These are phyloP conservation scores for Candida albicans DNA, from an alignment of 1,139 yeast species.

Conservation along the genomic window DNA sequence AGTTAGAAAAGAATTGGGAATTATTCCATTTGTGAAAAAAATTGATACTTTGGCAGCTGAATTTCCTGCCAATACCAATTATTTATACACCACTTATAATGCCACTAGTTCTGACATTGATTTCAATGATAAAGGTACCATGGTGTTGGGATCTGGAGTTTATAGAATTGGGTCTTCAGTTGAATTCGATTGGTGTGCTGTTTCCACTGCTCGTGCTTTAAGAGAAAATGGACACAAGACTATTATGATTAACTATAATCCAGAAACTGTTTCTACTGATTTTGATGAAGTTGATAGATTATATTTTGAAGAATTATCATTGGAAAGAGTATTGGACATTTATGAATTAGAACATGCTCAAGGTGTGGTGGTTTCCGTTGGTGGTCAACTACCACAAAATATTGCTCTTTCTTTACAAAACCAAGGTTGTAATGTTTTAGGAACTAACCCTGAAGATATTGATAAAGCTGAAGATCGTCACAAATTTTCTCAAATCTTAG, in stretches of 20 bases:
- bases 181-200: conserved; percentile 99
- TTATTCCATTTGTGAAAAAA: conserved; percentile 91
- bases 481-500: conserved; percentile 92
- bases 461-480: conserved; percentile 98
- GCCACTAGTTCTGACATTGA: conserved; percentile 83
- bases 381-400: conserved; percentile 97
- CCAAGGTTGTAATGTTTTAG: conserved; percentile 83
- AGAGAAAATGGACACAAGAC: conserved; percentile 87
- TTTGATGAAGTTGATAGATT: conserved; percentile 97
- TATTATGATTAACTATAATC: conserved; percentile 95
- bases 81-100: conserved; percentile 92
- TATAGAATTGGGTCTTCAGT: conserved; percentile 98
- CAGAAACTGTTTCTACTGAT: conserved; percentile 98
- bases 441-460: conserved; percentile 92
- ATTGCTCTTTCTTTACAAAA: conserved; percentile 85
- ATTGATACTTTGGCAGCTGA: conserved; percentile 98
- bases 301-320: conserved; percentile 91
- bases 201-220: conserved; percentile 90
- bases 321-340: conserved; percentile 96
- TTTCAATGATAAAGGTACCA: conserved; percentile 86
- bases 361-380: conserved; percentile 95
- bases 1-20: conserved; percentile 72
- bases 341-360: conserved; percentile 87
- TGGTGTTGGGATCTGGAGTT: conserved; percentile 97
- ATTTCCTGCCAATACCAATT: conserved; percentile 96